Conservation (phyloP, 805 yeast genomes). For the Priceomyces carsonii region DNA sequence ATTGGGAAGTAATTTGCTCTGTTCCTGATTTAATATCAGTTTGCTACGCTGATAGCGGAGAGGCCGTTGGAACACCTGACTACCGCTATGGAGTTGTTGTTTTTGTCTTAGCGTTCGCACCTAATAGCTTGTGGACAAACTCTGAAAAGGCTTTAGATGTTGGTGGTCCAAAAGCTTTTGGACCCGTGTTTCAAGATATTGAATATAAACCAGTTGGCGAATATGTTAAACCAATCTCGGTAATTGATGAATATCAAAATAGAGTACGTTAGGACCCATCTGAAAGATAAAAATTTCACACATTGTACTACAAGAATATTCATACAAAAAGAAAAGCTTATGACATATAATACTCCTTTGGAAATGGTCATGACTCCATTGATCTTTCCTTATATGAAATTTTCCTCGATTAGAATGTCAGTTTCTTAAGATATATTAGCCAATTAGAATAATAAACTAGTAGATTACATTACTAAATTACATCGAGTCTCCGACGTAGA, state of each 20-base stretch:
- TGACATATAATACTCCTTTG: too few species aligned
- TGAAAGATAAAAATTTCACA: too few species aligned
- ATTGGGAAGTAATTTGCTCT: slow-evolving; percentile 32
- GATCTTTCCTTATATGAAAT: too few species aligned
- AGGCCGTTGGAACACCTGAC: slow-evolving; percentile 51
- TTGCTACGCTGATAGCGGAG: slow-evolving; percentile 43
- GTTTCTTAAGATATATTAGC: too few species aligned
- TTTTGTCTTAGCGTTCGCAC: slow-evolving; percentile 43
- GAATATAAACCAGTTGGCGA: slow-evolving; percentile 38
- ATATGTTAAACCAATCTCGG: slow-evolving; percentile 35
- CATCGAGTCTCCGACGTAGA: too few species aligned
- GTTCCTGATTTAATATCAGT: slow-evolving; percentile 51
- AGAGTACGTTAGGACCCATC: too few species aligned
- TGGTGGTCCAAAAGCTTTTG: slow-evolving; percentile 46
- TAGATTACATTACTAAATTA: too few species aligned
- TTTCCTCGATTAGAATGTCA: too few species aligned
- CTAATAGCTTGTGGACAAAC: slow-evolving; percentile 35
- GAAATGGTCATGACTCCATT: too few species aligned
- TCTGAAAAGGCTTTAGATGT: slow-evolving; percentile 34
- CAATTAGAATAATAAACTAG: too few species aligned
- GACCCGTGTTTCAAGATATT: slow-evolving; percentile 28
- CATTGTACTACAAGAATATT: too few species aligned
- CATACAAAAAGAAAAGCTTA: too few species aligned
- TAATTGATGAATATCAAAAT: slow-evolving; percentile 41
- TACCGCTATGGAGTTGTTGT: slow-evolving; percentile 47